These are phyloP conservation scores for Hanseniaspora clermontiae DNA, from an alignment of 805 yeast genomes.

Conservation along the genomic window DNA sequence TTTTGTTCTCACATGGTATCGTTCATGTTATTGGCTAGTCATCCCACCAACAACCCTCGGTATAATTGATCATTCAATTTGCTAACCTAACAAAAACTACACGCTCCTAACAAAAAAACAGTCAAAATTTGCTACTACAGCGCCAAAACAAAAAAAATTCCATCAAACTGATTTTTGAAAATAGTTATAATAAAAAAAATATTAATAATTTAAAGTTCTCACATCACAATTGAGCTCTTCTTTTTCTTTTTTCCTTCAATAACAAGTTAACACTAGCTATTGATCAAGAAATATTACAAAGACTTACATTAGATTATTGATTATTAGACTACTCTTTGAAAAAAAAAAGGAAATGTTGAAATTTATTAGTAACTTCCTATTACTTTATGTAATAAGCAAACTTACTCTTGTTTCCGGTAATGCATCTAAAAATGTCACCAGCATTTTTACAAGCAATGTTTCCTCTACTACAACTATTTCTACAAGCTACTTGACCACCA, in stretches of 20 bases:
- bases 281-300: too few species aligned
- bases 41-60: background rate
- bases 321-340: too few species aligned
- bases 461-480: slow-evolving; percentile 6
- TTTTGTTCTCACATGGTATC: too few species aligned
- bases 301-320: too few species aligned
- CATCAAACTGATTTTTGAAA: too few species aligned
- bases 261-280: too few species aligned
- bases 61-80: background rate
- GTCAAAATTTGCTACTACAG: background rate
- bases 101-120: background rate
- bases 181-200: too few species aligned
- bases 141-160: too few species aligned
- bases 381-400: background rate
- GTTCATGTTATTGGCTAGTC: background rate
- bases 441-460: background rate
- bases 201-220: too few species aligned
- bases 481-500: background rate
- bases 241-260: too few species aligned
- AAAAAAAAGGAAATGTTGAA: background rate
- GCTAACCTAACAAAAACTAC: background rate
- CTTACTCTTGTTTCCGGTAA: background rate
- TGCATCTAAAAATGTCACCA: background rate
- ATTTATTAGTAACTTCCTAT: background rate
- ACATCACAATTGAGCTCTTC: too few species aligned